Conservation (phyloP, 148 eudicot genomes). For the Chenopodium berlandieri region DNA sequence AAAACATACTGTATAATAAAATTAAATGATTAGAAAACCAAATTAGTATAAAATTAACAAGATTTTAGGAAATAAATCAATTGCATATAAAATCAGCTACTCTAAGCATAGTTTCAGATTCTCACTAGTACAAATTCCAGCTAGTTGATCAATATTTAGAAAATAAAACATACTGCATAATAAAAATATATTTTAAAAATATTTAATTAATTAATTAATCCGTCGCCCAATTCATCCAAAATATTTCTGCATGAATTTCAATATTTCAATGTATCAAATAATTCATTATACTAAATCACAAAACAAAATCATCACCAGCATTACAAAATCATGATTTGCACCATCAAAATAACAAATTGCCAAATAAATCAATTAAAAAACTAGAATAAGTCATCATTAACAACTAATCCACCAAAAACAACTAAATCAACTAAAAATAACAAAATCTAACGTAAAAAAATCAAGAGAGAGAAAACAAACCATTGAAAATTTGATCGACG, state of each 20-base stretch:
- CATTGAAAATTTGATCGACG: conserved; percentile 23
- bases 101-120: neutral
- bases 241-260: no score
- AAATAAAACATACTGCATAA: no score
- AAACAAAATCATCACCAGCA: neutral
- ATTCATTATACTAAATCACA: neutral
- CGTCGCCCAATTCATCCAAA: neutral
- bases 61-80: no score
- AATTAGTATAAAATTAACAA: no score
- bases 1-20: no score
- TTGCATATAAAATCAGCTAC: neutral
- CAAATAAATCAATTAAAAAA: no score
- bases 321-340: neutral
- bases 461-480: conserved; percentile 12
- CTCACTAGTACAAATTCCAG: no score
- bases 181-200: no score
- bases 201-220: no score
- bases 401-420: no score
- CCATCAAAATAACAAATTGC: neutral
- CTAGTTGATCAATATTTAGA: neutral
- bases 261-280: neutral
- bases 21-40: no score
- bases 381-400: no score
- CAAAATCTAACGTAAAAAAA: neutral
- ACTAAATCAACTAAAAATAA: neutral